phyloP scores from a whole-genome alignment of 2,329 filamentous ascomycete species.

The Truncatella angustata region DNA sequence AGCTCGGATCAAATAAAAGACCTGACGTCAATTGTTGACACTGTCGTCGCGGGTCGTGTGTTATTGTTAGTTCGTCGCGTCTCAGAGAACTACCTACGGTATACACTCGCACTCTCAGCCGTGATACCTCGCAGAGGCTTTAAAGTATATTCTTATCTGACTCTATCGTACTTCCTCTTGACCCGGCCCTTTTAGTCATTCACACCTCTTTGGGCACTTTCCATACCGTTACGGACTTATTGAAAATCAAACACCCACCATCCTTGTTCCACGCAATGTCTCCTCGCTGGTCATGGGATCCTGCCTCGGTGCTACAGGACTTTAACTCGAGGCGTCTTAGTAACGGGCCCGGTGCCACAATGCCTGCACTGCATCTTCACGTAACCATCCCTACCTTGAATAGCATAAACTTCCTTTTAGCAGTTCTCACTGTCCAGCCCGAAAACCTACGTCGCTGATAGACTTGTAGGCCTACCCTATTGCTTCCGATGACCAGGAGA shows the following conservation, averaged over 20 bases:
- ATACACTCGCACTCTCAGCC: too few relatives aligned
- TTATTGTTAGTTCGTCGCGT: too few relatives aligned
- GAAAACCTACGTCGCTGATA: neutral
- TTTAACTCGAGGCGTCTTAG: neutral
- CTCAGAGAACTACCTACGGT: too few relatives aligned
- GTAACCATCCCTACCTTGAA: neutral
- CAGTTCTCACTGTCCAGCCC: neutral
- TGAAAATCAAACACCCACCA: neutral
- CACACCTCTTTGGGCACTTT: too few relatives aligned
- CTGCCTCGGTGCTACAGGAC: conserved; percentile 7
- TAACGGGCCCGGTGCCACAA: neutral
- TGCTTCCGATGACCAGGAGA: neutral
- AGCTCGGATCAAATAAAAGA: neutral
- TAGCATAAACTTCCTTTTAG: neutral
- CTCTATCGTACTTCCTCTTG: too few relatives aligned
- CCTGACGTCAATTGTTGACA: neutral
- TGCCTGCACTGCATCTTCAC: neutral
- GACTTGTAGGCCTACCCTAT: neutral
- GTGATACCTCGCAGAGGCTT: too few relatives aligned
- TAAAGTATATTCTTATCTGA: too few relatives aligned
- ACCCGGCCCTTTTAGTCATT: too few relatives aligned
- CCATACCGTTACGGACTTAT: too few relatives aligned
- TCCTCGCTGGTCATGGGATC: conserved; percentile 13
- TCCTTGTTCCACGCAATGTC: neutral
- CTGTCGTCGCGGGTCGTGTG: neutral